phyloP scores from a whole-genome alignment of 352 stramenopile species.

The Globisporangium yorkense region DNA sequence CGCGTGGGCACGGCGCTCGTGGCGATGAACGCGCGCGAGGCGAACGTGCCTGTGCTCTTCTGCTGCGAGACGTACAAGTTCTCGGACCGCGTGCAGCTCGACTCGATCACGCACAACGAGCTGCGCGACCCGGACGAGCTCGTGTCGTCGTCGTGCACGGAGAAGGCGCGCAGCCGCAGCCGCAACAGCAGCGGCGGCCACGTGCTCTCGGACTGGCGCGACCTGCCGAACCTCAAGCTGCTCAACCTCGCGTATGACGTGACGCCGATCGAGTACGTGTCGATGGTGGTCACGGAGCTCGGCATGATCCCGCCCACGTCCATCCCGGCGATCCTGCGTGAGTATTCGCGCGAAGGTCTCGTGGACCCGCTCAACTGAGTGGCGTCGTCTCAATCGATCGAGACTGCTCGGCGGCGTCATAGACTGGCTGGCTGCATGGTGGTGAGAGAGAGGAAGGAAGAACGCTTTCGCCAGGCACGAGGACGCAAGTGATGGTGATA shows the following conservation, averaged over 20 bases:
- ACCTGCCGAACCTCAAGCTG: slow-evolving; percentile 66
- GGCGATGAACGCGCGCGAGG: slow-evolving; percentile 87
- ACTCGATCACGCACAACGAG: slow-evolving; percentile 97
- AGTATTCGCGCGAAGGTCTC: slow-evolving; percentile 79
- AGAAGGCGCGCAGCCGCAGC: slow-evolving; percentile 35
- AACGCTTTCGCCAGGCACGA: no score
- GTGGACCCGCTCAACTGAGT: slow-evolving; percentile 31
- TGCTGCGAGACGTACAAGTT: slow-evolving; percentile 99
- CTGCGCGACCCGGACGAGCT: slow-evolving; percentile 92
- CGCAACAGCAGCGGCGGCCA: slow-evolving; percentile 23
- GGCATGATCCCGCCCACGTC: slow-evolving; percentile 97
- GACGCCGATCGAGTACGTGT: slow-evolving; percentile 95
- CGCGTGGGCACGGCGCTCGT: slow-evolving; percentile 91
- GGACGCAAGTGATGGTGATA: no score
- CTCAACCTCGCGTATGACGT: slow-evolving; percentile 94
- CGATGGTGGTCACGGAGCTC: slow-evolving; percentile 96
- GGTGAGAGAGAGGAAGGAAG: no score
- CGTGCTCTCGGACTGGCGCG: slow-evolving; percentile 76
- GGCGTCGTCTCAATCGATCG: neutral
- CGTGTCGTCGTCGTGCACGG: slow-evolving; percentile 50
- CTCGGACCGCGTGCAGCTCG: slow-evolving; percentile 94
- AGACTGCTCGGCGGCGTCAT: no score
- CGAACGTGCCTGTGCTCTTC: slow-evolving; percentile 95
- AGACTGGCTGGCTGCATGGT: no score
- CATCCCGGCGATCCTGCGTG: slow-evolving; percentile 95